Evolutionary conservation across 495 filamentous ascomycete genomes (phyloP), one percentile per base, ranked within the genome.

Genomic region (Clohesyomyces aquaticus): DNA sequence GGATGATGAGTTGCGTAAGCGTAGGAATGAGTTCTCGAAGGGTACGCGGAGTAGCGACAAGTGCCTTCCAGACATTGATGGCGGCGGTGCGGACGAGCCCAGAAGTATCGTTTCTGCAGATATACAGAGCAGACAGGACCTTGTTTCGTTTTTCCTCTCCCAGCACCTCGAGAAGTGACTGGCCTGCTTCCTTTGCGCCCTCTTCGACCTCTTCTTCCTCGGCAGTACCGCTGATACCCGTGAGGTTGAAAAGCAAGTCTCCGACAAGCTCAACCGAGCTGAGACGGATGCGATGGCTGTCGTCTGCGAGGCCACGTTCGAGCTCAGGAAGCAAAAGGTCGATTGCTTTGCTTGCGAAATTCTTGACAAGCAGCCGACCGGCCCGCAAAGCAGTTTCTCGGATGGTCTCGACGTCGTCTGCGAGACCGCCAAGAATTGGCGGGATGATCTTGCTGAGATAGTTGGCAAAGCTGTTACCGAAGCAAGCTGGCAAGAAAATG

Each of bases 401-500:
- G 68, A 98, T 98, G 2, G 91, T 89, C 69, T 98, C 94, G 59
- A 96, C 78, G 72, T 98, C 94, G 67, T 98, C 94, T 18, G 94
- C 95, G 73, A 98, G 84, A 71, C 95, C 95, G 47, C 90, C 85
- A 61, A 98, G 82, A 69, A 98, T 98, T 3, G 94, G 92, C 1
- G 94, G 94, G 71, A 98, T 97, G 70, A 98, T 96, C 72, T 87
- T 91, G 81, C 87, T 89, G 53, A 98, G 88, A 71, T 98, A 98
- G 71, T 89, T 88, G 63, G 94, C 90, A 74, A 98, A 98, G 78
- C 92, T 96, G 81, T 98, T 98, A 67, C 94, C 94, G 73, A 98
- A 98, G 77, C 94, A 98, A 59, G 95, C 95, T 18, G 94, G 94
- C 77, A 98, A 85, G 82, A 96, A 98, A 66, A 98, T 97, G 77